Evolutionary conservation across 768 basidiomycete genomes (phyloP).

Genomic region (Hygrocybe punicea): DNA sequence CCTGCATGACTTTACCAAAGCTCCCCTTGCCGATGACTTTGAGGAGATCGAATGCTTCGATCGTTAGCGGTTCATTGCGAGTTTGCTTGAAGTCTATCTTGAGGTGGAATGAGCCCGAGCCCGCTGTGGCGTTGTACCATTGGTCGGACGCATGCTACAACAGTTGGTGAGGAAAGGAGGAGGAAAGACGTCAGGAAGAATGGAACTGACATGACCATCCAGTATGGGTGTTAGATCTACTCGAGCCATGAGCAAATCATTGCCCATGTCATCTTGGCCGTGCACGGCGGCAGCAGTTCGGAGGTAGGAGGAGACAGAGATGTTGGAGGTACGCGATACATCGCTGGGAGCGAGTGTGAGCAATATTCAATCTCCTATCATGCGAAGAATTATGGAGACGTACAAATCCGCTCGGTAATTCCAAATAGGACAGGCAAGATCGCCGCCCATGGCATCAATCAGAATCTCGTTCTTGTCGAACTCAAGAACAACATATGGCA

Average conservation of each 20-base stretch:
- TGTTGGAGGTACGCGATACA: slow-evolving; percentile 89
- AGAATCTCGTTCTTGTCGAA: slow-evolving; percentile 97
- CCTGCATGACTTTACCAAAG: slow-evolving; percentile 99
- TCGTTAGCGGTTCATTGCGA: slow-evolving; percentile 81
- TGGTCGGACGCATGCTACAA: slow-evolving; percentile 79
- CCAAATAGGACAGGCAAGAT: slow-evolving; percentile 86
- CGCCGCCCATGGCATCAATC: slow-evolving; percentile 95
- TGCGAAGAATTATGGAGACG: slow-evolving; percentile 30
- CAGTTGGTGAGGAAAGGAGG: slow-evolving; percentile 11
- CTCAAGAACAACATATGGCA: slow-evolving; percentile 96
- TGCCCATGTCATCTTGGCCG: slow-evolving; percentile 92
- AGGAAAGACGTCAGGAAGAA: slow-evolving; percentile 3
- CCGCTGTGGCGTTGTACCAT: slow-evolving; percentile 82
- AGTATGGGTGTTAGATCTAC: slow-evolving; percentile 84
- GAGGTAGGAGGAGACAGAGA: slow-evolving; percentile 88
- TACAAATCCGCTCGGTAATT: slow-evolving; percentile 95
- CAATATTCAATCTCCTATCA: neutral
- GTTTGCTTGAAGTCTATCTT: slow-evolving; percentile 92
- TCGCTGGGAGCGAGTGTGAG: slow-evolving; percentile 53
- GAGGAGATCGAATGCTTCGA: slow-evolving; percentile 93
- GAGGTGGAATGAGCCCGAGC: slow-evolving; percentile 89
- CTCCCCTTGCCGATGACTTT: slow-evolving; percentile 98
- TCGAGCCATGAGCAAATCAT: slow-evolving; percentile 91
- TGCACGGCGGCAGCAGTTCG: slow-evolving; percentile 70
- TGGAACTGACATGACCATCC: slow-evolving; percentile 58